phyloP scores from a whole-genome alignment of 2,329 filamentous ascomycete species.

The Cercospora beticola region DNA sequence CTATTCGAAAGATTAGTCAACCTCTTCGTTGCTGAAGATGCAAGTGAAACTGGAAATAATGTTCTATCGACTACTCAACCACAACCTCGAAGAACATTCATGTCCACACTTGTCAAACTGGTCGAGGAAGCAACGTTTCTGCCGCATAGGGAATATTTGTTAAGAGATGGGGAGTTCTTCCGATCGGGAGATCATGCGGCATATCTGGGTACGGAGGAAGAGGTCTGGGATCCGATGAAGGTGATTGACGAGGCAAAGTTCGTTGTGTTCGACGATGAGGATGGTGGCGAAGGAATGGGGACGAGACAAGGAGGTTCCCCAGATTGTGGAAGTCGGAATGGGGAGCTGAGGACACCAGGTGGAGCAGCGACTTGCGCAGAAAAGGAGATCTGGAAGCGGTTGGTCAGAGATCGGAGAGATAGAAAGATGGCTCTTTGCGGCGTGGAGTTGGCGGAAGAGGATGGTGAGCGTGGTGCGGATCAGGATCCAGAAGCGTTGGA shows the following conservation, averaged over 20 bases:
- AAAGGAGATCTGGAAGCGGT: slow-evolving; percentile 10
- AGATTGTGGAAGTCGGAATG: background rate
- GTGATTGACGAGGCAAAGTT: slow-evolving; percentile 11
- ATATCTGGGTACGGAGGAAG: background rate
- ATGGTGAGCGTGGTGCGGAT: background rate
- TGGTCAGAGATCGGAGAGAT: slow-evolving; percentile 3
- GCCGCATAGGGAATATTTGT: slow-evolving; percentile 62
- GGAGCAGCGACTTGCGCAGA: slow-evolving; percentile 6
- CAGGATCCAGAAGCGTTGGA: background rate
- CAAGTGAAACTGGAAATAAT: slow-evolving; percentile 17
- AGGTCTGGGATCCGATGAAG: slow-evolving; percentile 1
- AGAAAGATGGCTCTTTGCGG: slow-evolving; percentile 4
- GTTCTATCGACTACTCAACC: slow-evolving; percentile 63
- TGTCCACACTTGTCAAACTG: background rate
- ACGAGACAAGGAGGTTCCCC: background rate
- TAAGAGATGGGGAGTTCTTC: slow-evolving; percentile 63
- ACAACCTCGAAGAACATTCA: slow-evolving; percentile 56
- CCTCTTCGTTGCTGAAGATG: slow-evolving; percentile 46
- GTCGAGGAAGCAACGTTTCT: slow-evolving; percentile 54
- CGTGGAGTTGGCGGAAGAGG: background rate
- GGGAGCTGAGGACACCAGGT: background rate
- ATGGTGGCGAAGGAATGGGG: background rate
- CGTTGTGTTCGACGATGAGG: slow-evolving; percentile 2
- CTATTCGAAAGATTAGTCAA: slow-evolving; percentile 14
- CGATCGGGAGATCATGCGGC: background rate